Evolutionary conservation across 2,329 filamentous ascomycete species (phyloP).

Genomic region (Daldinia eschscholtzii): DNA sequence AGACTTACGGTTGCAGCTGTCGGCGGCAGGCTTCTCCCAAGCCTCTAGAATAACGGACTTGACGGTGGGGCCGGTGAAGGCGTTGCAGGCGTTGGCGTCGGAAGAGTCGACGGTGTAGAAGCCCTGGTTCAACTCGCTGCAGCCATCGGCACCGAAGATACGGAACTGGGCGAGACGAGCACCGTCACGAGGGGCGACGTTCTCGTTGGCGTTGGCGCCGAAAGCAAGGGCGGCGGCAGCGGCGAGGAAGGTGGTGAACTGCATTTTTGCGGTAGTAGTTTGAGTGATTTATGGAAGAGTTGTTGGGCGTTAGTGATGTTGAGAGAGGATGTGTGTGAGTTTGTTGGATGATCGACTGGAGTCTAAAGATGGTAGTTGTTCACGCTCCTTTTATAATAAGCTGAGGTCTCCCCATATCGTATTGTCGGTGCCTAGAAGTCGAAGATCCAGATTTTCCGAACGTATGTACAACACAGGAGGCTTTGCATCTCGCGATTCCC

Average conservation of each 20-base stretch:
- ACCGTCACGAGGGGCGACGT: slow-evolving; percentile 41
- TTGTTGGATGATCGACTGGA: slow-evolving; percentile 13
- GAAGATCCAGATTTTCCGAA: not conserved
- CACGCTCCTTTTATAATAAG: slow-evolving; percentile 34
- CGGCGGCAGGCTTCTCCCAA: slow-evolving; percentile 34
- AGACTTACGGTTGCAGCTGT: slow-evolving; percentile 46
- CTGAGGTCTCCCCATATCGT: slow-evolving; percentile 20
- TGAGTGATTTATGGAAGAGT: not conserved
- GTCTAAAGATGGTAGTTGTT: slow-evolving; percentile 13
- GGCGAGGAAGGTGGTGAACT: slow-evolving; percentile 47
- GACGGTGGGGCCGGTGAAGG: slow-evolving; percentile 60
- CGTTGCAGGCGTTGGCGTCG: slow-evolving; percentile 46
- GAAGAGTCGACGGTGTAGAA: slow-evolving; percentile 48
- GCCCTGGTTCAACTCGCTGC: slow-evolving; percentile 45
- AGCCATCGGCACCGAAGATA: slow-evolving; percentile 46
- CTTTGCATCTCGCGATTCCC: slow-evolving; percentile 10
- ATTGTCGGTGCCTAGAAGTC: slow-evolving; percentile 12
- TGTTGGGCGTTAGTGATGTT: slow-evolving; percentile 2
- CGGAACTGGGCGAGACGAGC: slow-evolving; percentile 49
- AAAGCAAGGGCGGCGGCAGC: slow-evolving; percentile 41
- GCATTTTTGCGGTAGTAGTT: slow-evolving; percentile 45
- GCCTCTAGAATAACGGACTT: slow-evolving; percentile 43
- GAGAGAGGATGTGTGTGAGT: slow-evolving; percentile 8
- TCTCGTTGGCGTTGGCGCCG: slow-evolving; percentile 39
- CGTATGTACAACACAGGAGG: slow-evolving; percentile 6